phyloP scores from a whole-genome alignment of 2,329 filamentous ascomycete species.

The Fusarium concolor region DNA sequence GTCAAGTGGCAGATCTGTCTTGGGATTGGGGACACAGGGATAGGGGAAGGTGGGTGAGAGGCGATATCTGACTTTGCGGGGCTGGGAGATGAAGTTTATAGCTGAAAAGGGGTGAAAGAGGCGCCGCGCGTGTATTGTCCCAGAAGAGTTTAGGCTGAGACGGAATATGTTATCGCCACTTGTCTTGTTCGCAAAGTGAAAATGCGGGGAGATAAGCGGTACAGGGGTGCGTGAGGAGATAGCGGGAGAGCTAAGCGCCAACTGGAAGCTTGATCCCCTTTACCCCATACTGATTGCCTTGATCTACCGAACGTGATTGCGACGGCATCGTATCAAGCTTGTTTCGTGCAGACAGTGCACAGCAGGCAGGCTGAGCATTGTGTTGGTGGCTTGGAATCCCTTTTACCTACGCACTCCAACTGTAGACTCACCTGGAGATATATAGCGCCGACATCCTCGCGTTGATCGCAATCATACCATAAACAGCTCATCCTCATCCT shows the following conservation, averaged over 20 bases:
- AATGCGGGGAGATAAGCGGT: background rate
- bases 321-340: background rate
- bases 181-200: background rate
- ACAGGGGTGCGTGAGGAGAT: background rate
- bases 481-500: too few relatives aligned
- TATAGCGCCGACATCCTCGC: background rate
- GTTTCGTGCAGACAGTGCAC: slow-evolving; percentile 1
- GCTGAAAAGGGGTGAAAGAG: slow-evolving; percentile 43
- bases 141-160: slow-evolving; percentile 7
- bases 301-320: background rate
- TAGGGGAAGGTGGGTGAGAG: background rate
- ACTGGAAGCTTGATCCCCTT: background rate
- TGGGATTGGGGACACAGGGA: background rate
- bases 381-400: background rate
- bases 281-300: background rate
- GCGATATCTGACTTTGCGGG: slow-evolving; percentile 4
- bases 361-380: background rate
- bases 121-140: slow-evolving; percentile 40
- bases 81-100: slow-evolving; percentile 33
- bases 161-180: slow-evolving; percentile 1
- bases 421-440: background rate
- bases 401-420: too few relatives aligned
- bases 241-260: slow-evolving; percentile 10
- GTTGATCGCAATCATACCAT: background rate
- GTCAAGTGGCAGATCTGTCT: background rate